These are phyloP conservation scores for Hippophae tibetana DNA, from an alignment of 306 rosid species.

Conservation along the genomic window DNA sequence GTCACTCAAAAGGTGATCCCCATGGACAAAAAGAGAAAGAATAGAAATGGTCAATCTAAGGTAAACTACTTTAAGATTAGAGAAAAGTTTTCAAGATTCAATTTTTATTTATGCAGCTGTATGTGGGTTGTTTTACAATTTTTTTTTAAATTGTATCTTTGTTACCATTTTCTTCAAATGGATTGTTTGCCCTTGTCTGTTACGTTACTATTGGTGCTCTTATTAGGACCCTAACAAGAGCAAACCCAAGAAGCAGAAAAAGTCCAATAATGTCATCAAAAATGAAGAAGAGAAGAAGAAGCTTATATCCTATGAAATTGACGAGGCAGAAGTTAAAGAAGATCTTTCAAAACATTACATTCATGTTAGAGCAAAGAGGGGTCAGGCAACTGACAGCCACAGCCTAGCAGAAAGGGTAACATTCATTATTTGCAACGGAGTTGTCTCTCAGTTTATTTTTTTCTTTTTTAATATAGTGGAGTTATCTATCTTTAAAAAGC, in stretches of 20 bases:
- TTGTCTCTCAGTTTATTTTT: not conserved
- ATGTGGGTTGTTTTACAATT: not conserved
- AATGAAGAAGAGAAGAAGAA: slow-evolving; percentile 24
- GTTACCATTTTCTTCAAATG: too few relatives aligned
- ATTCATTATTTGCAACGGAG: not conserved
- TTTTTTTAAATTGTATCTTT: not conserved
- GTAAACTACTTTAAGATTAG: slow-evolving; percentile 11
- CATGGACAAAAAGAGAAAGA: slow-evolving; percentile 38
- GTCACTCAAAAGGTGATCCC: slow-evolving; percentile 42
- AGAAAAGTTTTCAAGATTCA: not conserved
- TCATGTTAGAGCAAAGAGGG: slow-evolving; percentile 96
- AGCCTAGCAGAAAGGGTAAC: slow-evolving; percentile 98
- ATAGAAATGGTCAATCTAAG: slow-evolving; percentile 36
- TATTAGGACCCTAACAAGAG: slow-evolving; percentile 30
- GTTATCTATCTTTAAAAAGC: not conserved
- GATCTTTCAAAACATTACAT: slow-evolving; percentile 67
- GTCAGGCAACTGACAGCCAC: slow-evolving; percentile 96
- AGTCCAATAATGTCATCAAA: slow-evolving; percentile 24
- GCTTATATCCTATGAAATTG: slow-evolving; percentile 24
- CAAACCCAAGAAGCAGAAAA: slow-evolving; percentile 50
- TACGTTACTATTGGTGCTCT: slow-evolving; percentile 1
- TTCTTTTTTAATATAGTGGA: not conserved
- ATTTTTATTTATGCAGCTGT: not conserved
- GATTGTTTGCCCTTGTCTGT: not conserved
- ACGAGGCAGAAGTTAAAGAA: slow-evolving; percentile 33